phyloP scores from a whole-genome alignment of 1,284 basidiomycete species.

The Sporisorium graminicola region DNA sequence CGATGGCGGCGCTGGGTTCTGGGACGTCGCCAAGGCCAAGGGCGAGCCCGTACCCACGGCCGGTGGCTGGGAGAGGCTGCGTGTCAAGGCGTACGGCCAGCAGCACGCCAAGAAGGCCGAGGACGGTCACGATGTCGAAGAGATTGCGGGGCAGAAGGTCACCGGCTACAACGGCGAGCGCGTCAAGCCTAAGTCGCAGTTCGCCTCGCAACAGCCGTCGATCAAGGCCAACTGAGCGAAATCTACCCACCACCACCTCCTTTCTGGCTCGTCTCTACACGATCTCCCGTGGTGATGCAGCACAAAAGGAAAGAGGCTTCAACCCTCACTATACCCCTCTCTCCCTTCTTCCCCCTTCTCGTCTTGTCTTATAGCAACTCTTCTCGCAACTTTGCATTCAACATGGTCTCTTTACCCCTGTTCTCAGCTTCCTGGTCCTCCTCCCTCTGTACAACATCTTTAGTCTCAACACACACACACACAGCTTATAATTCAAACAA shows the following conservation, averaged over 20 bases:
- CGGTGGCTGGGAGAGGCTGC: conserved; percentile 65
- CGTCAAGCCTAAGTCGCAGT: conserved; percentile 15
- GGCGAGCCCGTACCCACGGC: conserved; percentile 61
- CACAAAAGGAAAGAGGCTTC: conserved; percentile 34
- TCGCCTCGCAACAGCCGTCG: background rate
- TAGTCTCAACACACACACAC: conserved; percentile 26
- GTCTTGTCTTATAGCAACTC: background rate
- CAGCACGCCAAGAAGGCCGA: conserved; percentile 60
- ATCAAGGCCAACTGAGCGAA: conserved; percentile 28
- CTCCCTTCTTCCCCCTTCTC: too few species aligned
- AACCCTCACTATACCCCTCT: conserved; percentile 39
- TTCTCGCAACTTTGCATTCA: conserved; percentile 25
- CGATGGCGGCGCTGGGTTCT: conserved; percentile 53
- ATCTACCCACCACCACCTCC: too few species aligned
- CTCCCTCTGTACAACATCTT: conserved; percentile 18
- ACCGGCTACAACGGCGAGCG: conserved; percentile 56
- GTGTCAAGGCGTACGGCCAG: conserved; percentile 67
- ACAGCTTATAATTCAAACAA: conserved; percentile 8
- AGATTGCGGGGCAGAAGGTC: conserved; percentile 61
- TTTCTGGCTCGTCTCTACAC: too few species aligned
- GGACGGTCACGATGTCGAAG: conserved; percentile 66
- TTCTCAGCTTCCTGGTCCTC: background rate
- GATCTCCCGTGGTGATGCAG: too few species aligned
- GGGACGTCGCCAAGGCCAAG: conserved; percentile 40
- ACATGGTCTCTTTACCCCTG: conserved; percentile 29